A percentile compares a stretch with the other conserved stretches of the same genome.
Evolutionary conservation across 305 asterid genomes (phyloP).

Genomic region (Andrographis paniculata): DNA sequence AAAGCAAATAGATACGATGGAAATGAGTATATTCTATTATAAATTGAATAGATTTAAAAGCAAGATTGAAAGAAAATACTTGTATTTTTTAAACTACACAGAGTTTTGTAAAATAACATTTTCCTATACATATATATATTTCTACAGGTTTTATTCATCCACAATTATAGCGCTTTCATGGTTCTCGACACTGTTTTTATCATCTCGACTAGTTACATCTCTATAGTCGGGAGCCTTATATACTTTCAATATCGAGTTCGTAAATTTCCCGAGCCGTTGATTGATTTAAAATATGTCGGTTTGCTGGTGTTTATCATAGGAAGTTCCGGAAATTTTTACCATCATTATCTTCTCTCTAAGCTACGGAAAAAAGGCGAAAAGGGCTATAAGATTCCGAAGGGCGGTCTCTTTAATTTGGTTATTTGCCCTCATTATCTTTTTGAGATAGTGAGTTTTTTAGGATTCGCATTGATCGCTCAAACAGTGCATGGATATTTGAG

Average conservation of each 20-base stretch:
- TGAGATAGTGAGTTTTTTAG: slow-evolving; percentile 37
- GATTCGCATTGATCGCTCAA: slow-evolving; percentile 50
- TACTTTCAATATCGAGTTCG: slow-evolving; percentile 33
- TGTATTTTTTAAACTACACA: too few relatives aligned
- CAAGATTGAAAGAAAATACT: too few relatives aligned
- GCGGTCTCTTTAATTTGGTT: slow-evolving; percentile 52
- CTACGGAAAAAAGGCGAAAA: slow-evolving; percentile 41
- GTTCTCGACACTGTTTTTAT: slow-evolving; percentile 29
- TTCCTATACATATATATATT: too few relatives aligned
- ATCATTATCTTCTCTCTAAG: slow-evolving; percentile 56
- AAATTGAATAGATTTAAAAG: too few relatives aligned
- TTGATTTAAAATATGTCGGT: slow-evolving; percentile 52
- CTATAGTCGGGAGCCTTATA: slow-evolving; percentile 30
- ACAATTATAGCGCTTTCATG: slow-evolving; percentile 56
- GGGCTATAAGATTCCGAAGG: slow-evolving; percentile 54
- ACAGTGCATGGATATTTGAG: slow-evolving; percentile 29
- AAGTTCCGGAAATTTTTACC: slow-evolving; percentile 25
- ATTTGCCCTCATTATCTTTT: slow-evolving; percentile 72
- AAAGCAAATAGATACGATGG: too few relatives aligned
- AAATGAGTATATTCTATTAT: too few relatives aligned
- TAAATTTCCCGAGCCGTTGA: slow-evolving; percentile 34
- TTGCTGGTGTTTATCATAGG: slow-evolving; percentile 13
- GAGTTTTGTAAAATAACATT: too few relatives aligned
- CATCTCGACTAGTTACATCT: slow-evolving; percentile 33
- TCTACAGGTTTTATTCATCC: slow-evolving; percentile 51